These are phyloP conservation scores for Beauveria rudraprayagi DNA, from an alignment of 2,329 filamentous ascomycete species.

Conservation along the genomic window DNA sequence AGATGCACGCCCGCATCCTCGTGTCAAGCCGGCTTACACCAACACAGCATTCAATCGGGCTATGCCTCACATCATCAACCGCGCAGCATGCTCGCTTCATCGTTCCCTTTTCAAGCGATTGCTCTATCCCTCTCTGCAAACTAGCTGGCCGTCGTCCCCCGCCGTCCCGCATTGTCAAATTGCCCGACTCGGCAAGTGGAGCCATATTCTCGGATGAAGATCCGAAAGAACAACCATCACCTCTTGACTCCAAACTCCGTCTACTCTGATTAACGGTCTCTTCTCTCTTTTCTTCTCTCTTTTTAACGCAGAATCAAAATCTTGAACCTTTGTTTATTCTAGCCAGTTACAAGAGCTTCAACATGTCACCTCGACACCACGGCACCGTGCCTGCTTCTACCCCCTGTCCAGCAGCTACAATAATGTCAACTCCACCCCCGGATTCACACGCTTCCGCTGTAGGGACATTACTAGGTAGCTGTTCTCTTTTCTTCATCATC, in stretches of 20 bases:
- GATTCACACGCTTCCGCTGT: conserved; percentile 21
- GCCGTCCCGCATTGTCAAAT: neutral
- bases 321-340: neutral
- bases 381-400: conserved; percentile 24
- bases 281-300: neutral
- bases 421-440: conserved; percentile 33
- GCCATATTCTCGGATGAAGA: neutral
- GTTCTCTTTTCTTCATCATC: no score
- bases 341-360: neutral
- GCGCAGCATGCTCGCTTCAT: no score
- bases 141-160: neutral
- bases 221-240: neutral
- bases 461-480: no score
- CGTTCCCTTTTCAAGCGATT: no score
- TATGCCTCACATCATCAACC: neutral
- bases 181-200: conserved; percentile 1
- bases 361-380: conserved; percentile 16
- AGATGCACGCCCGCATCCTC: neutral
- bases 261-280: neutral
- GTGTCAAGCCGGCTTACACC: neutral
- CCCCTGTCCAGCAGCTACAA: conserved; percentile 25
- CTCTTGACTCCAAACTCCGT: neutral
- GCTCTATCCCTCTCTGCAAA: neutral
- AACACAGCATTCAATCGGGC: neutral
- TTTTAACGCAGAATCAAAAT: neutral